These are phyloP conservation scores for Volutella citrinella DNA, from an alignment of 2,329 filamentous ascomycete genomes.

Conservation along the genomic window DNA sequence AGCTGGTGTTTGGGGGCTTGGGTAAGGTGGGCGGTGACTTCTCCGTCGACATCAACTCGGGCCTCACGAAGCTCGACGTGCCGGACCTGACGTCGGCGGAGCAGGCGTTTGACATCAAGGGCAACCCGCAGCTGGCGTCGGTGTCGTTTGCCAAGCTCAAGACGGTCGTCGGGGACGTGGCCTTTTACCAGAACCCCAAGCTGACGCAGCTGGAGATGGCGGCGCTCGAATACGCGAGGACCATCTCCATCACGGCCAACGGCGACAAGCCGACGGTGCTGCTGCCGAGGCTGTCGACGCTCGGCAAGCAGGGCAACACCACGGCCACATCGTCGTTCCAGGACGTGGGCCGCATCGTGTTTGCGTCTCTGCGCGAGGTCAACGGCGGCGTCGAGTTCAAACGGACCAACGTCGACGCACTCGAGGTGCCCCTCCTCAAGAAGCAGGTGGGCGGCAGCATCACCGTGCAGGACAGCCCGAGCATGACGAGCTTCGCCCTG, in stretches of 20 bases:
- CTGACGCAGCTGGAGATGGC: conserved; percentile 16
- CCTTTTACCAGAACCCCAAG: conserved; percentile 20
- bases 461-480: conserved; percentile 22
- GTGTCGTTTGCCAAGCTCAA: conserved; percentile 22
- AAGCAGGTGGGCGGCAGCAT: conserved; percentile 22
- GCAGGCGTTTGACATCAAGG: conserved; percentile 20
- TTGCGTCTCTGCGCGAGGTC: conserved; percentile 20
- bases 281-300: conserved; percentile 18
- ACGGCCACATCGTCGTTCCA: conserved; percentile 21
- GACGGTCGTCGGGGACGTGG: conserved; percentile 21
- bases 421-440: conserved; percentile 22
- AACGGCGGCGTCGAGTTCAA: conserved; percentile 22
- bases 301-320: conserved; percentile 22
- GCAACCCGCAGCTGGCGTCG: conserved; percentile 18
- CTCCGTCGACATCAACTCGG: conserved; percentile 19
- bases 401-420: conserved; percentile 16
- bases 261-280: conserved; percentile 14
- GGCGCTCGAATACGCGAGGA: conserved; percentile 21
- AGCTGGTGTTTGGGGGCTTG: conserved; percentile 19
- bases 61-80: conserved; percentile 17
- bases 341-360: conserved; percentile 16
- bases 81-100: conserved; percentile 16
- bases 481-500: conserved; percentile 21
- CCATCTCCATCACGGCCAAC: conserved; percentile 24
- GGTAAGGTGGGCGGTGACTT: conserved; percentile 22